Evolutionary conservation across 2,329 filamentous ascomycete genomes (phyloP), one percentile per base, ranked within the genome.

Genomic region (Talaromyces pinophilus): DNA sequence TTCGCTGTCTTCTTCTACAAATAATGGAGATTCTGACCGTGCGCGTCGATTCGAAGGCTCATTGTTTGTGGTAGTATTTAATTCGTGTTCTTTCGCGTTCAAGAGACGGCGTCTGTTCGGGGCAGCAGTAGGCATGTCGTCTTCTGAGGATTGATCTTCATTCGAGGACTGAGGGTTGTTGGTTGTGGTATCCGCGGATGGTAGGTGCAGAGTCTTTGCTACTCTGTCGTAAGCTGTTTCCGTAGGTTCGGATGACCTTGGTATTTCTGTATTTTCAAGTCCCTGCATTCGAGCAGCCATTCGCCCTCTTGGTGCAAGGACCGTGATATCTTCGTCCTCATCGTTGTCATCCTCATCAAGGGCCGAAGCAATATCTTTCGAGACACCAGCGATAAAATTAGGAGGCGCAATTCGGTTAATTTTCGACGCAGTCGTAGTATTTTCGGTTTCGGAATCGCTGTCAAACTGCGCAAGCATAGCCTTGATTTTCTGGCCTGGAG

Each of bases 221-320:
- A 84, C 77, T 25, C 77, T 76, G 46, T 79, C 72, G 66, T 79
- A 80, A 7, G 82, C 81, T 42, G 76, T 77, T 46, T 77, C 75
- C 44, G 68, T 71, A 1, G 42, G 25, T 28, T 40, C 4, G 62
- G 60, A 1, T 38, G 2, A 5, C 61, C 19, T 11, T 35, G 22
- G 13, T 46, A 35, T 10, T 13, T 74, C 71, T 44, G 73, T 71
- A 35, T 74, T 70, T 13, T 70, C 67, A 35, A 71, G 67, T 30
- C 74, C 83, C 68, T 85, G 83, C 84, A 92, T 87, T 62, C 87
- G 83, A 17, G 89, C 84, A 13, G 89, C 89, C 70, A 92, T 81
- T 62, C 86, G 85, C 28, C 89, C 89, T 64, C 85, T 84, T 0
- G 90, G 90, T 54, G 84, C 77, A 59, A 85, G 79, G 35, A 78